Conservation (phyloP, 495 filamentous ascomycete species). For the Cercophora samala region DNA sequence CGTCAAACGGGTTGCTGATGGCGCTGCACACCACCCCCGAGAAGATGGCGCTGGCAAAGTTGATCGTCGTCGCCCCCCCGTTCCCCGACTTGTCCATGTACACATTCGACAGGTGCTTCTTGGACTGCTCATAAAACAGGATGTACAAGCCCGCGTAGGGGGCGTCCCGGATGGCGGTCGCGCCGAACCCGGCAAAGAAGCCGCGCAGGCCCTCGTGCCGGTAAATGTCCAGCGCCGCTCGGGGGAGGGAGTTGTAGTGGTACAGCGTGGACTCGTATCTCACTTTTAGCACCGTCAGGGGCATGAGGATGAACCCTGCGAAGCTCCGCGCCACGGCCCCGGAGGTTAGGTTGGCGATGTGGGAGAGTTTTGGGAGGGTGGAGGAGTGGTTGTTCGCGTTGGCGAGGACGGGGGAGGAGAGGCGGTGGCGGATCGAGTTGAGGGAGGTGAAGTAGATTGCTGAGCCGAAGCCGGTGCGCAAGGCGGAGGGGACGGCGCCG, state of each 20-base stretch:
- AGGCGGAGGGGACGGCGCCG: constrained; percentile 83
- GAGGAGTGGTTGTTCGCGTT: constrained; percentile 53
- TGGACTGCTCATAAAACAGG: constrained; percentile 87
- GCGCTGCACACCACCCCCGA: constrained; percentile 77
- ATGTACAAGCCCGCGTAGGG: constrained; percentile 96
- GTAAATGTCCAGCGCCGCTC: constrained; percentile 72
- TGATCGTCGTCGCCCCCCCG: constrained; percentile 64
- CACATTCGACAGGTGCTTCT: constrained; percentile 57
- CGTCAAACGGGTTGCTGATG: constrained; percentile 92
- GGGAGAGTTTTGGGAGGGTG: constrained; percentile 77
- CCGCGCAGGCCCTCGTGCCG: constrained; percentile 71
- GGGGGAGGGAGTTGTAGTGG: constrained; percentile 70
- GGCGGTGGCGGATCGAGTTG: constrained; percentile 71
- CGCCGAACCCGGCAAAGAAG: constrained; percentile 91
- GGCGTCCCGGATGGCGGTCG: constrained; percentile 88
- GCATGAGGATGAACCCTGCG: constrained; percentile 91
- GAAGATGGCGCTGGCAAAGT: constrained; percentile 72
- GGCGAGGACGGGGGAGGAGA: constrained; percentile 49
- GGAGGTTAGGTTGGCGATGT: constrained; percentile 78
- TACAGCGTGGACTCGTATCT: constrained; percentile 87
- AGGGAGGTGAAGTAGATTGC: constrained; percentile 92
- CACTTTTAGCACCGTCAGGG: constrained; percentile 94
- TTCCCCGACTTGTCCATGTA: constrained; percentile 19
- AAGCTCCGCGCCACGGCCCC: constrained; percentile 79
- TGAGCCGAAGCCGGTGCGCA: constrained; percentile 88